Conservation (phyloP, 345 rosid species). For the Raphanus sativus region DNA sequence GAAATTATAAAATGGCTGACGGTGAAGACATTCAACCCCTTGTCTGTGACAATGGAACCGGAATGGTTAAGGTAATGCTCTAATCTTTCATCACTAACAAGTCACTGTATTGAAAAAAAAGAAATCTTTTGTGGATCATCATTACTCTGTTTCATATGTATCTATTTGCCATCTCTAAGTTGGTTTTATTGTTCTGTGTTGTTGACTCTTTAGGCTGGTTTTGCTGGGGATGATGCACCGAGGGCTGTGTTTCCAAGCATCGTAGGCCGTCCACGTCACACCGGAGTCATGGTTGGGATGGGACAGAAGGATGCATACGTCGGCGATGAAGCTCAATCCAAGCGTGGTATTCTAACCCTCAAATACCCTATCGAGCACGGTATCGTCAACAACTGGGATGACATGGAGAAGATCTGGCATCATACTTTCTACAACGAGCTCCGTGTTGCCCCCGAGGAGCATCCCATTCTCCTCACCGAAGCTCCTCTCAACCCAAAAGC, state of each 20-base stretch:
- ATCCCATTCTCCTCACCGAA: constrained; percentile 73
- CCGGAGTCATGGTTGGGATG: constrained; percentile 83
- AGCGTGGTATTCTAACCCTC: constrained; percentile 69
- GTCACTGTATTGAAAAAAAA: background rate
- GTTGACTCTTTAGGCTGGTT: constrained; percentile 66
- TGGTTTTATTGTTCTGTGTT: background rate
- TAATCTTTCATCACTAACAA: background rate
- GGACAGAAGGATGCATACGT: constrained; percentile 86
- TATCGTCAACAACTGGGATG: constrained; percentile 93
- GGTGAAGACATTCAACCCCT: constrained; percentile 36
- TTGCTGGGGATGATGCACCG: constrained; percentile 93
- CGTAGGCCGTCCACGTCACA: constrained; percentile 85
- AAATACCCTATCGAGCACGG: constrained; percentile 87
- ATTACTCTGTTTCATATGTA: too few species aligned
- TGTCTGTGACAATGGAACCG: constrained; percentile 81
- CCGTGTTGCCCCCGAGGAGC: constrained; percentile 90
- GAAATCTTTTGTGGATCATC: background rate
- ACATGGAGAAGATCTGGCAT: constrained; percentile 93
- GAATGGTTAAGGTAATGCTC: constrained; percentile 72
- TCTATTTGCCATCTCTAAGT: background rate
- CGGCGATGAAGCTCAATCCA: constrained; percentile 81
- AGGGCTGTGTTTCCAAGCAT: constrained; percentile 88
- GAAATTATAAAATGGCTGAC: constrained; percentile 33
- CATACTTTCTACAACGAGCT: constrained; percentile 90
- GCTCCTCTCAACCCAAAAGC: constrained; percentile 96